A percentile compares a stretch with the other conserved stretches of the same genome.
These are phyloP conservation scores for Hymenoscyphus fraxineus DNA, from an alignment of 2,329 filamentous ascomycete species.

Conservation along the genomic window DNA sequence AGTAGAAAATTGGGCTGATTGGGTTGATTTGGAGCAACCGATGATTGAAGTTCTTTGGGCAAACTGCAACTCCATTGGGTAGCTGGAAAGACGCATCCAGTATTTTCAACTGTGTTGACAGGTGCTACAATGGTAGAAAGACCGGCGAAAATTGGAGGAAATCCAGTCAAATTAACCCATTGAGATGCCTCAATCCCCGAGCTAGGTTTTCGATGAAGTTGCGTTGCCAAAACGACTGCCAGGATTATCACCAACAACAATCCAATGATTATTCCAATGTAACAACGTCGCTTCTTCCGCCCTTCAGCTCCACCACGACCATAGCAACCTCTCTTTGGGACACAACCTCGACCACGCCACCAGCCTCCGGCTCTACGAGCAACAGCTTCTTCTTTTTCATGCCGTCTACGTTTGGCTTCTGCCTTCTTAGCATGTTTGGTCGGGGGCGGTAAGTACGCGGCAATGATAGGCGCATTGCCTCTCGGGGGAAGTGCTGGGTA, in stretches of 20 bases:
- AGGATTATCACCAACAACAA: constrained; percentile 55
- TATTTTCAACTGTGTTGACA: constrained; percentile 59
- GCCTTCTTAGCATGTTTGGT: constrained; percentile 30
- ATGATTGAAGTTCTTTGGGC: constrained; percentile 70
- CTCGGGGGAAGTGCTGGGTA: constrained; percentile 27
- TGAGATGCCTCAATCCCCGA: constrained; percentile 40
- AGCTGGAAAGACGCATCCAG: constrained; percentile 66
- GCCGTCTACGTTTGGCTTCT: constrained; percentile 46
- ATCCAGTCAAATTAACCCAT: constrained; percentile 84
- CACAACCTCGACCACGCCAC: constrained; percentile 63
- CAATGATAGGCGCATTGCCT: constrained; percentile 15
- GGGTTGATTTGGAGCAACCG: constrained; percentile 58
- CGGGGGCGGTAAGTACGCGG: constrained; percentile 17
- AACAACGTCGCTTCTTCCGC: constrained; percentile 59
- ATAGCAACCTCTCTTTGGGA: constrained; percentile 61
- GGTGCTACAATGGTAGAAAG: constrained; percentile 74
- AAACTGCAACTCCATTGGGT: constrained; percentile 84
- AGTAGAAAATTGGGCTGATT: constrained; percentile 76
- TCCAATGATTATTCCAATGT: constrained; percentile 47
- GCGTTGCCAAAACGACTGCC: constrained; percentile 54
- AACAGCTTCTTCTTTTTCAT: constrained; percentile 63
- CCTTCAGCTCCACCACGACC: constrained; percentile 61
- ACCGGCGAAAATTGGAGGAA: constrained; percentile 82
- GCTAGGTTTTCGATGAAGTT: constrained; percentile 43
- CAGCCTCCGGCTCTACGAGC: constrained; percentile 55